A percentile compares a stretch with the other conserved stretches of the same genome.
These are phyloP conservation scores for Filosporella fistucella DNA, from an alignment of 495 filamentous ascomycete species.

Conservation along the genomic window DNA sequence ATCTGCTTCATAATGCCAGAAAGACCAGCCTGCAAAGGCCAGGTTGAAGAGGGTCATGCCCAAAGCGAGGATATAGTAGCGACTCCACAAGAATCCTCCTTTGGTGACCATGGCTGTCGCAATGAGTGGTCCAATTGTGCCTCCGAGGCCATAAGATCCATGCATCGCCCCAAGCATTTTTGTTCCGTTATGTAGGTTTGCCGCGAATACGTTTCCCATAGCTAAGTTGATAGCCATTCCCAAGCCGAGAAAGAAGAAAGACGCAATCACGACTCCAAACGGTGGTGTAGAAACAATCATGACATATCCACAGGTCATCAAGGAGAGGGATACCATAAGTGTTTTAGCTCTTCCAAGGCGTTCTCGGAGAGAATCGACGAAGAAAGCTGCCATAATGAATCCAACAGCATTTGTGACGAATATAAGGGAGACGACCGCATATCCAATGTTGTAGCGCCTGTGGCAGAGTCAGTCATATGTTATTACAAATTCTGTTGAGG, in stretches of 20 bases:
- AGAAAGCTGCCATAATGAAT: slow-evolving; percentile 67
- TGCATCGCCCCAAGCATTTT: slow-evolving; percentile 59
- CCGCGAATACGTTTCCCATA: slow-evolving; percentile 70
- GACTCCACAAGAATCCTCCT: slow-evolving; percentile 44
- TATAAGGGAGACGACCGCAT: slow-evolving; percentile 70
- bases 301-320: slow-evolving; percentile 49
- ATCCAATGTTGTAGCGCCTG: slow-evolving; percentile 63
- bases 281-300: slow-evolving; percentile 63
- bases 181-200: slow-evolving; percentile 59
- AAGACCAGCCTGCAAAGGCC: slow-evolving; percentile 49
- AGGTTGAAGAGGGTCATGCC: slow-evolving; percentile 44
- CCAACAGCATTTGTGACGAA: slow-evolving; percentile 76
- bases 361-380: slow-evolving; percentile 51
- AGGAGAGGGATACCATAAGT: slow-evolving; percentile 50
- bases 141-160: slow-evolving; percentile 56
- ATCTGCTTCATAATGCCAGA: slow-evolving; percentile 52
- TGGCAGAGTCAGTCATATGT: slow-evolving; percentile 22
- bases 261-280: slow-evolving; percentile 58
- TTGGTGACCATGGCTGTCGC: slow-evolving; percentile 59
- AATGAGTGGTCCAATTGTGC: slow-evolving; percentile 49
- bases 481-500: background rate
- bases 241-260: slow-evolving; percentile 64
- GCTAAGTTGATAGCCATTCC: slow-evolving; percentile 64
- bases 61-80: slow-evolving; percentile 56
- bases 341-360: slow-evolving; percentile 60